These are phyloP conservation scores for Carpinus fangiana DNA, from an alignment of 306 rosid genomes.

Conservation along the genomic window DNA sequence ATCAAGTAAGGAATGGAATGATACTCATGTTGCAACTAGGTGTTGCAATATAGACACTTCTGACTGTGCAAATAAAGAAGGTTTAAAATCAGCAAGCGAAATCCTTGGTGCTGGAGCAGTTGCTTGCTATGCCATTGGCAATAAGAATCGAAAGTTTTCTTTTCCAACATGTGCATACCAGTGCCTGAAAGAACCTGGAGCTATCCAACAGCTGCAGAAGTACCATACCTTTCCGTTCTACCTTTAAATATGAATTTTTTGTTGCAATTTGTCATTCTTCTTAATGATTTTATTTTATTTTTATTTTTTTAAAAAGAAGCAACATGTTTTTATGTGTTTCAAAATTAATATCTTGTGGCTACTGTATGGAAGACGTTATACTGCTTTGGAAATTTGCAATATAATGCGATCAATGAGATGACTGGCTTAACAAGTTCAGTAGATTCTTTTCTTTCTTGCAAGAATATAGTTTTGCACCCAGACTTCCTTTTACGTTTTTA, in stretches of 20 bases:
- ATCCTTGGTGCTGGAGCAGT: slow-evolving; percentile 82
- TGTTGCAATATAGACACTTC: slow-evolving; percentile 58
- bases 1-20: slow-evolving; percentile 51
- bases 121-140: slow-evolving; percentile 71
- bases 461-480: background rate
- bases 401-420: slow-evolving; percentile 3
- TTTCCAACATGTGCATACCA: slow-evolving; percentile 70
- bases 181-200: slow-evolving; percentile 49
- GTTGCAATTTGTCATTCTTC: slow-evolving; percentile 3
- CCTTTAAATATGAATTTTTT: slow-evolving; percentile 18
- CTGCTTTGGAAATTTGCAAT: background rate
- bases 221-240: slow-evolving; percentile 34
- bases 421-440: background rate
- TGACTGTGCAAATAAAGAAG: slow-evolving; percentile 43
- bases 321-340: slow-evolving; percentile 10
- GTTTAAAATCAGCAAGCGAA: slow-evolving; percentile 66
- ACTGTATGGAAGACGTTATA: background rate
- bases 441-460: background rate
- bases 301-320: background rate
- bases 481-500: background rate
- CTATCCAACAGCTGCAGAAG: slow-evolving; percentile 68
- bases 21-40: slow-evolving; percentile 63
- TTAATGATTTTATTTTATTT: background rate
- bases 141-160: slow-evolving; percentile 53
- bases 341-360: background rate